A percentile compares a stretch with the other conserved stretches of the same genome.
phyloP scores from a whole-genome alignment of 163 green algal species.

The Prototheca wickerhamii region DNA sequence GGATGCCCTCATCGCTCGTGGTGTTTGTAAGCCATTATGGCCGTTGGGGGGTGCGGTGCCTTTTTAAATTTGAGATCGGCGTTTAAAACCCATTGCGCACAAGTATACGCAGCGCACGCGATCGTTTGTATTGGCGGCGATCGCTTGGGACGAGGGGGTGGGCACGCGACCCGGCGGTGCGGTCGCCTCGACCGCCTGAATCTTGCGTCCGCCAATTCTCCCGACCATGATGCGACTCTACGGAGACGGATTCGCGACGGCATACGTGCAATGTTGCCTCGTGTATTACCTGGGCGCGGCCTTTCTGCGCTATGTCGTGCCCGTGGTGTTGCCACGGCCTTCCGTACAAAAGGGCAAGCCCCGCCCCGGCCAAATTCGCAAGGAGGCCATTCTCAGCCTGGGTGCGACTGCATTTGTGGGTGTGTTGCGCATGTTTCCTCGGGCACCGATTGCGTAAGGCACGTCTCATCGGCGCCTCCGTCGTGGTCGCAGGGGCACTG shows the following conservation, averaged over 20 bases:
- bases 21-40: no score
- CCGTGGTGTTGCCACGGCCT: slow-evolving; percentile 34
- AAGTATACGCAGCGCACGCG: not conserved
- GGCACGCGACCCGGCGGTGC: no score
- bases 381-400: slow-evolving; percentile 54
- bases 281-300: slow-evolving; percentile 62
- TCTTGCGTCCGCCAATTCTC: not conserved
- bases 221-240: slow-evolving; percentile 32
- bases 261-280: slow-evolving; percentile 42
- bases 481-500: slow-evolving; percentile 50
- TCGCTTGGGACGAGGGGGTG: no score
- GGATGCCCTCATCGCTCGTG: no score
- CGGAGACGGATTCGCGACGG: slow-evolving; percentile 49
- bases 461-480: slow-evolving; percentile 1
- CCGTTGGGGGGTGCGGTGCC: no score
- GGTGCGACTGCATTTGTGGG: slow-evolving; percentile 27
- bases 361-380: slow-evolving; percentile 33
- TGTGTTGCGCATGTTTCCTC: no score
- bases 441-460: no score
- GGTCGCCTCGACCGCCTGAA: not conserved
- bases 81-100: not conserved
- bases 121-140: not conserved
- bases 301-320: slow-evolving; percentile 59
- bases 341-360: slow-evolving; percentile 43
- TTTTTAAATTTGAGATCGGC: not conserved